Evolutionary conservation across 495 filamentous ascomycete species (phyloP).

Genomic region (Aspergillus olivimuriae): DNA sequence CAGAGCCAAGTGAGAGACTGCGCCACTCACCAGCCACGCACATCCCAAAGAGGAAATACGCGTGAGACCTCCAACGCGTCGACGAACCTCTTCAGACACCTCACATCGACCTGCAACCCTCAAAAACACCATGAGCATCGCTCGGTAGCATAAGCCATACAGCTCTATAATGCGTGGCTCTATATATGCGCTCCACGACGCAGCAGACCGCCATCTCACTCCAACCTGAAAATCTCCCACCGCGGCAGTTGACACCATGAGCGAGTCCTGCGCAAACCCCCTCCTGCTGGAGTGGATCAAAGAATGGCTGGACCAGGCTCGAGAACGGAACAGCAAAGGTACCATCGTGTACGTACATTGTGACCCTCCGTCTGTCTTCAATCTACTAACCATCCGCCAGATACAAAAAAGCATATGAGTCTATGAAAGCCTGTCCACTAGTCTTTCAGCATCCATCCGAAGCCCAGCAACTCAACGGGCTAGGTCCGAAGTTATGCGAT

Average conservation of each 20-base stretch:
- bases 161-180: not conserved
- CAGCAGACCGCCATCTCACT: not conserved
- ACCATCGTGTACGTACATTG: constrained; percentile 44
- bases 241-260: constrained; percentile 31
- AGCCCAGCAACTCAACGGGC: constrained; percentile 63
- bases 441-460: constrained; percentile 69
- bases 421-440: constrained; percentile 72
- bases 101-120: too few relatives aligned
- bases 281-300: constrained; percentile 69
- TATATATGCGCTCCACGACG: not conserved
- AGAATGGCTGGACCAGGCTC: constrained; percentile 72
- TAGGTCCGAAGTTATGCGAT: constrained; percentile 65
- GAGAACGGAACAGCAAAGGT: constrained; percentile 65
- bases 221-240: not conserved
- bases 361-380: not conserved
- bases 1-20: not conserved
- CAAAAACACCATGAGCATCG: not conserved
- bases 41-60: constrained; percentile 8
- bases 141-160: not conserved
- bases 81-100: not conserved
- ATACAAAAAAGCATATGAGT: constrained; percentile 76
- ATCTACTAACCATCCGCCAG: constrained; percentile 21
- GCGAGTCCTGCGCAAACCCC: constrained; percentile 59
- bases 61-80: not conserved
- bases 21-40: not conserved